A percentile compares a stretch with the other conserved stretches of the same genome.
Conservation (phyloP, 495 filamentous ascomycete species). For the Platismatia glauca region DNA sequence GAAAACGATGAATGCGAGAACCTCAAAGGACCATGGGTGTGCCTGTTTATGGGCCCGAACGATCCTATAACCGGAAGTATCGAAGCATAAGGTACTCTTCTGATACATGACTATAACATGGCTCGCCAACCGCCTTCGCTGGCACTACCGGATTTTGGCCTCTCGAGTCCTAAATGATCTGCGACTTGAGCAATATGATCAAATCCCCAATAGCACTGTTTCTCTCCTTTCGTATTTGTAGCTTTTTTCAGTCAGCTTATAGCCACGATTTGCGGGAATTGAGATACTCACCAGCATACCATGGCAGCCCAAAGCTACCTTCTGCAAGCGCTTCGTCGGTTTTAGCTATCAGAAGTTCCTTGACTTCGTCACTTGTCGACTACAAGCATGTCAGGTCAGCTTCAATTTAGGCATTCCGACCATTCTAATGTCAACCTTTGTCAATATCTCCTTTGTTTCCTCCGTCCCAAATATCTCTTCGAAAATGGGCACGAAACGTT, state of each 20-base stretch:
- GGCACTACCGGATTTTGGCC: slow-evolving; percentile 17
- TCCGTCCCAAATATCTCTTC: slow-evolving; percentile 42
- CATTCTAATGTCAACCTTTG: slow-evolving; percentile 26
- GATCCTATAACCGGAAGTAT: no score
- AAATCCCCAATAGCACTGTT: slow-evolving; percentile 59
- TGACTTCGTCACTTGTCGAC: slow-evolving; percentile 41
- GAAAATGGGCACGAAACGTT: slow-evolving; percentile 40
- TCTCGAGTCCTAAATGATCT: slow-evolving; percentile 50
- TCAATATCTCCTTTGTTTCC: slow-evolving; percentile 35
- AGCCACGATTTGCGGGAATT: not conserved
- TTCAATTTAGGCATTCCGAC: not conserved
- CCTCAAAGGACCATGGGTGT: not conserved
- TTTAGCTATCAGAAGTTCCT: slow-evolving; percentile 43
- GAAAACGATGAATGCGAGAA: not conserved
- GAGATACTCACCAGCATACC: slow-evolving; percentile 48
- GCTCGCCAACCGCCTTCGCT: slow-evolving; percentile 39
- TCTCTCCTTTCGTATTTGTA: slow-evolving; percentile 48
- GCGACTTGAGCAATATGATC: slow-evolving; percentile 60
- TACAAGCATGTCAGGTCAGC: not conserved
- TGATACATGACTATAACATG: slow-evolving; percentile 33
- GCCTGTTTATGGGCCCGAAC: not conserved
- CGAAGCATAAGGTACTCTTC: not conserved
- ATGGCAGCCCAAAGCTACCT: slow-evolving; percentile 66
- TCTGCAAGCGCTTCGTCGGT: slow-evolving; percentile 49
- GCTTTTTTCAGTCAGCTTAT: slow-evolving; percentile 22